Percentiles rank a stretch among this genome's conserved stretches.
Conservation (phyloP, 1,284 basidiomycete genomes). For the Ceratobasidium sp. region DNA sequence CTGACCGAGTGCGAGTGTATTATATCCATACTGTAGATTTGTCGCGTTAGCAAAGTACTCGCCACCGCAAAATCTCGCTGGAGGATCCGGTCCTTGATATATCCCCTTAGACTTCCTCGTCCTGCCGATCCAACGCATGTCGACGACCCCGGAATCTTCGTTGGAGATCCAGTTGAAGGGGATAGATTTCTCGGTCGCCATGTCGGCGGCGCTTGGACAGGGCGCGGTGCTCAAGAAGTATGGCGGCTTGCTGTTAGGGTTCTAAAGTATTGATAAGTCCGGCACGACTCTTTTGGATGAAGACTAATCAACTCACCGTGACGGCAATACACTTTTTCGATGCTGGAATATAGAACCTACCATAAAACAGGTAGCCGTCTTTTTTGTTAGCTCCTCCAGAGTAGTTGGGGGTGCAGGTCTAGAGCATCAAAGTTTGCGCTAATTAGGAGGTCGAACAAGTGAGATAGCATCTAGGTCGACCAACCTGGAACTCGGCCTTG, state of each 20-base stretch:
- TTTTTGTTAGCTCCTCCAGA: background rate
- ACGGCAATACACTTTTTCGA: background rate
- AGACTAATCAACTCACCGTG: background rate
- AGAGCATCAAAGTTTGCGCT: background rate
- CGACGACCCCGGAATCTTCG: background rate
- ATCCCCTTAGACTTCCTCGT: background rate
- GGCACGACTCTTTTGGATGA: background rate
- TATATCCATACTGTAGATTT: no score
- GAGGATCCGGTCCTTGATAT: constrained; percentile 4
- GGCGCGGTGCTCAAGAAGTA: background rate
- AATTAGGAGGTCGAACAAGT: background rate
- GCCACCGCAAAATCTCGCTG: background rate
- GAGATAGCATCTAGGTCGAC: background rate
- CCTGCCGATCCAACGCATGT: constrained; percentile 2
- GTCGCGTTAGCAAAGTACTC: no score
- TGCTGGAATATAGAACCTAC: constrained; percentile 2
- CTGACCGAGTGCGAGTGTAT: background rate
- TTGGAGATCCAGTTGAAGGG: background rate
- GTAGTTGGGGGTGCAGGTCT: constrained; percentile 12
- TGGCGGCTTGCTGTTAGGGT: background rate
- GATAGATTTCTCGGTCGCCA: background rate
- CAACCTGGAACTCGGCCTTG: background rate
- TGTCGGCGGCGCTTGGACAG: background rate
- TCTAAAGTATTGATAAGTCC: background rate
- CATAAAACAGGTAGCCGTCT: background rate